phyloP scores from a whole-genome alignment of 208 protist species.

The Leishmania gerbilli region DNA sequence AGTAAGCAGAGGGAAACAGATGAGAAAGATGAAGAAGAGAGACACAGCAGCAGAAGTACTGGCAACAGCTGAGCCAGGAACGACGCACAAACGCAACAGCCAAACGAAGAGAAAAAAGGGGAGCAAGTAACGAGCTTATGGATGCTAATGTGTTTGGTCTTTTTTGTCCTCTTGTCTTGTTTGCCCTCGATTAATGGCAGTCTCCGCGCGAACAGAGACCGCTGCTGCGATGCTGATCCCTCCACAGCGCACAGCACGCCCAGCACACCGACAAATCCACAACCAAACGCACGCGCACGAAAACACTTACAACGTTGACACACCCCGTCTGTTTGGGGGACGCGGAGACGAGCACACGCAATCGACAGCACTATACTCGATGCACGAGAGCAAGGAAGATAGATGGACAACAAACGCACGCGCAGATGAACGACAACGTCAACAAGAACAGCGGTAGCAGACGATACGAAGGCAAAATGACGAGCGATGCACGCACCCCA shows the following conservation, averaged over 20 bases:
- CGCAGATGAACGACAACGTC: neutral
- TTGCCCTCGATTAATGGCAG: neutral
- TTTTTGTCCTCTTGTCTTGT: neutral
- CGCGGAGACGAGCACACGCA: neutral
- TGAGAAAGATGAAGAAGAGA: neutral
- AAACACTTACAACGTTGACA: neutral
- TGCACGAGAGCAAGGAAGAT: neutral
- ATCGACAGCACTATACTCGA: neutral
- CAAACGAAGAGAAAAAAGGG: neutral
- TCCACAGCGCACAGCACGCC: neutral
- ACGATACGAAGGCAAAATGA: neutral
- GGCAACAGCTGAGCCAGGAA: neutral
- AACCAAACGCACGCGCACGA: neutral
- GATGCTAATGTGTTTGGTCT: neutral
- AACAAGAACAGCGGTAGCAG: neutral
- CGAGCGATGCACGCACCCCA: neutral
- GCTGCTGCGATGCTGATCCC: neutral
- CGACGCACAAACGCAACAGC: neutral
- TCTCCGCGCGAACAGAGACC: neutral
- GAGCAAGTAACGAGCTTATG: neutral
- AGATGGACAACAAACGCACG: neutral
- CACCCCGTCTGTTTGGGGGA: neutral
- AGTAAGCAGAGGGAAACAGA: neutral
- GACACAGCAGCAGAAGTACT: neutral
- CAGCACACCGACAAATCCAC: neutral